Base-by-base conservation (phyloP, 306 rosid genomes). In the Dryas alaskensis region DNA sequence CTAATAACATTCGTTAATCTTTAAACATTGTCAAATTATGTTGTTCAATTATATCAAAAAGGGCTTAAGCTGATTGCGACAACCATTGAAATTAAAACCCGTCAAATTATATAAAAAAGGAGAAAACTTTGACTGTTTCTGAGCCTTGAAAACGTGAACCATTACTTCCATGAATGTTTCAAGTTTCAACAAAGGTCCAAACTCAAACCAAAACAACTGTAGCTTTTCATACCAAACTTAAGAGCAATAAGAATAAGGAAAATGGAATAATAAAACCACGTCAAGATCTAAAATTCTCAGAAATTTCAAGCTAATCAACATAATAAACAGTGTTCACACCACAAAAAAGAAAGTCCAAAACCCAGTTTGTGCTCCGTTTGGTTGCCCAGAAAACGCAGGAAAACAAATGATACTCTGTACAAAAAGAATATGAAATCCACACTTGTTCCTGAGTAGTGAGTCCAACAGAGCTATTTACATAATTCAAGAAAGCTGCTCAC, bases 301-400 rank as follows among this genome's bases (percentile, higher is more conserved):
- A 5, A 62, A 69, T 61, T 62, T 51, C 42, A 60, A 70, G 60
- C 47, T 1, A 43, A 65, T 43, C 25, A 47, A 60, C 3, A 13
- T 51, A 37, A 27, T 43, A 59, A 54, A 12, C 14, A 78, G 22
- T 46, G 7, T 14, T 16, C 51, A 57, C 12, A 46, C 4, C 12
- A 4, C 0, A 10, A 63, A 8, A 51, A 42, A 55, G 13, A 14
- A 63, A 53, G 2, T 11, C 37, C 37, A 7, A 60, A 13, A 48
- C 19, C n/a, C 13, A 3, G 49, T 45, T 67, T 51, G 8, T 11
- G 27, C 27, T 53, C 77, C 6, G 52, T 70, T 71, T 54, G 66
- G 52, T 14, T 37, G 42, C 57, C 75, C 61, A 73, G 75, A 79
- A 69, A 77, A 25, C 40, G 19, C 57, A 69, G 17, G 69, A 76